Percentiles rank a stretch among this genome's conserved stretches.
Conservation (phyloP, 2,329 filamentous ascomycete genomes). For the Colletotrichum sidae region DNA sequence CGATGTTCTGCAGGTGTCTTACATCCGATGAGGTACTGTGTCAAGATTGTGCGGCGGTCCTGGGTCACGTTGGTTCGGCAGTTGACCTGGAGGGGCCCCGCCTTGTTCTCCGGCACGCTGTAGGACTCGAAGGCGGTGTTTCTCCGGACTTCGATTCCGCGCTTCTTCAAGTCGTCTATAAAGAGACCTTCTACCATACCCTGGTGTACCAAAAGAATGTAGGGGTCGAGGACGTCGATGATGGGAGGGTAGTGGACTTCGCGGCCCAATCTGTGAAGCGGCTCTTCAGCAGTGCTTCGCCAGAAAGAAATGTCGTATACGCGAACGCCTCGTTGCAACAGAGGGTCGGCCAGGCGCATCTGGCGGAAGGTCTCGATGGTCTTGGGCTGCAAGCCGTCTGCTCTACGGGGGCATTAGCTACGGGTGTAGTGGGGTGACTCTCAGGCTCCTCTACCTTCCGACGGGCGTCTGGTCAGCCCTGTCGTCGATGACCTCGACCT, state of each 20-base stretch:
- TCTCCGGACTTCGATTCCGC: conserved; percentile 72
- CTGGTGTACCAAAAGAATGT: conserved; percentile 74
- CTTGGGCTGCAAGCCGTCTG: conserved; percentile 82
- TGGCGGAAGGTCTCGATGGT: conserved; percentile 82
- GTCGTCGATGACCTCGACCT: conserved; percentile 75
- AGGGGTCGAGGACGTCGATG: conserved; percentile 68
- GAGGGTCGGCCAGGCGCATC: conserved; percentile 76
- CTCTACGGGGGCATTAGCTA: conserved; percentile 50
- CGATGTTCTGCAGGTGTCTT: conserved; percentile 39
- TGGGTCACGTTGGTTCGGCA: conserved; percentile 64
- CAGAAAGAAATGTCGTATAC: conserved; percentile 83
- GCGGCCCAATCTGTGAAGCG: conserved; percentile 70
- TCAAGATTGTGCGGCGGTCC: conserved; percentile 62
- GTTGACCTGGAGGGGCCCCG: conserved; percentile 61
- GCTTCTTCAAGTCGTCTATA: conserved; percentile 74
- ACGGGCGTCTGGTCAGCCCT: conserved; percentile 74
- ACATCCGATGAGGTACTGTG: conserved; percentile 77
- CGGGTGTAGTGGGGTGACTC: not conserved
- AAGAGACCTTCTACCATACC: conserved; percentile 81
- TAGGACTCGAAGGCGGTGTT: conserved; percentile 73
- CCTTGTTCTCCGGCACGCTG: conserved; percentile 57
- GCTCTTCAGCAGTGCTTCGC: conserved; percentile 63
- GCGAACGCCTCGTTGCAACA: conserved; percentile 74
- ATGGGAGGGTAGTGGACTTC: conserved; percentile 76
- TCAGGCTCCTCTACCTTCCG: conserved; percentile 56